Evolutionary conservation across 768 basidiomycete genomes (phyloP).

Genomic region (Ephemerocybe angulata): DNA sequence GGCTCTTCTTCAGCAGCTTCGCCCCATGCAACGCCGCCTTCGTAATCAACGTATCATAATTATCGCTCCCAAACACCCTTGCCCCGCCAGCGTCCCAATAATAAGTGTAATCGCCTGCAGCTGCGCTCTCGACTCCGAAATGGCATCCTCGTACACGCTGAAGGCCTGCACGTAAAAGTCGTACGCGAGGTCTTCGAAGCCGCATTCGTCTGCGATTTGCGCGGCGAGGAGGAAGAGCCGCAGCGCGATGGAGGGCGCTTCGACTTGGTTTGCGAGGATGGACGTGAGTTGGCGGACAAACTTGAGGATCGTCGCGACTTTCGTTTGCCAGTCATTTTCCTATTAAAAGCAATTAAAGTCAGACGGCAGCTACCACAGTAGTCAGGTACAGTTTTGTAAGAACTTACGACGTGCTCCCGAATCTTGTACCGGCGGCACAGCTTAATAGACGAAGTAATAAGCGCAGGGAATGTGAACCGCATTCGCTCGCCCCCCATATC

Average conservation of each 20-base stretch:
- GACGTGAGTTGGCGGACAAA: conserved; percentile 92
- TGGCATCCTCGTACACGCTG: conserved; percentile 95
- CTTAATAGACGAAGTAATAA: conserved; percentile 91
- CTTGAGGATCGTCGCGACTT: conserved; percentile 86
- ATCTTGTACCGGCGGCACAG: conserved; percentile 89
- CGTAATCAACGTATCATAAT: conserved; percentile 96
- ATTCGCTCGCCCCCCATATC: conserved; percentile 92
- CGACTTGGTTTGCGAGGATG: conserved; percentile 89
- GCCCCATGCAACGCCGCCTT: conserved; percentile 98
- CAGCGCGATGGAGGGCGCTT: conserved; percentile 87
- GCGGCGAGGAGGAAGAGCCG: conserved; percentile 94
- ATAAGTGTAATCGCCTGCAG: conserved; percentile 96
- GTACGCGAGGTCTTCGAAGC: conserved; percentile 93
- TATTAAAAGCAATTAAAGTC: conserved; percentile 24
- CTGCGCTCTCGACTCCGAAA: conserved; percentile 93
- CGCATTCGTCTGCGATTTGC: conserved; percentile 91
- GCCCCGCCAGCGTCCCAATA: conserved; percentile 86
- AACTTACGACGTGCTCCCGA: conserved; percentile 64
- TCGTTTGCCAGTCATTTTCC: conserved; percentile 85
- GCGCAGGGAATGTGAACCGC: conserved; percentile 93
- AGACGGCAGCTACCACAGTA: background rate
- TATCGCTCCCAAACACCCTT: conserved; percentile 88
- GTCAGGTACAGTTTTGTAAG: background rate
- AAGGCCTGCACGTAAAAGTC: conserved; percentile 98
- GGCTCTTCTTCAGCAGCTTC: conserved; percentile 95